Evolutionary conservation across 2,329 filamentous ascomycete species (phyloP), one percentile per base, ranked within the genome.

Genomic region (Fusarium sp.): DNA sequence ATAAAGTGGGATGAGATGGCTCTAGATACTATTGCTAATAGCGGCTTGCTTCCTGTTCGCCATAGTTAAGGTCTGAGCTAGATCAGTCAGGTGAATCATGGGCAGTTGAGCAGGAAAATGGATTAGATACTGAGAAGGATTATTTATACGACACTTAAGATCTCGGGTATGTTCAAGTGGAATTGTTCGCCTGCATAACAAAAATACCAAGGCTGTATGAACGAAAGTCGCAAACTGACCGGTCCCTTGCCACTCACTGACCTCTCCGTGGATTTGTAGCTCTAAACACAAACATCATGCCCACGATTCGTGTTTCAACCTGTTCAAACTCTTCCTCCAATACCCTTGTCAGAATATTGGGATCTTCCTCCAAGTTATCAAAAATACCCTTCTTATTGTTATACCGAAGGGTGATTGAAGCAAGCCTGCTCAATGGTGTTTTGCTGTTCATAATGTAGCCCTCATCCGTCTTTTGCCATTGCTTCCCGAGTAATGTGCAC

Each of bases 251-350:
- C 37, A 15, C 12, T 44, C 15, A 31, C 42, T 28, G 6, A 18
- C 18, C 9, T 16, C 9, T 18, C 3, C 46, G 46, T 23, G 62
- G 62, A 31, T 62, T 63, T 3, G 44, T n/a, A 3, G 57, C 62
- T n/a, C 26, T 52, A 20, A 65, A 65, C 20, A 65, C n/a, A n/a
- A 62, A 65, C 39, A 65, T 57, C 46, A 65, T 48, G 11, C 33
- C 50, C 20, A 65, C 46, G 24, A 65, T 33, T 18, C 42, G 41
- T 4, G 62, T 52, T 20, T 63, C 62, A 5, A 63, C 57, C 28
- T 65, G 44, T 16, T 65, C 44, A 13, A 65, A 65, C 7, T 33
- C 57, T 2, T 38, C 35, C 16, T 21, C 20, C 28, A 65, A 37
- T 4, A 46, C 50, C 24, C 48, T 39, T 3, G 5, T 39, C 26